Evolutionary conservation across 148 eudicot species (phyloP), one percentile per base, ranked within the genome.

Genomic region (Chenopodium quinoa): DNA sequence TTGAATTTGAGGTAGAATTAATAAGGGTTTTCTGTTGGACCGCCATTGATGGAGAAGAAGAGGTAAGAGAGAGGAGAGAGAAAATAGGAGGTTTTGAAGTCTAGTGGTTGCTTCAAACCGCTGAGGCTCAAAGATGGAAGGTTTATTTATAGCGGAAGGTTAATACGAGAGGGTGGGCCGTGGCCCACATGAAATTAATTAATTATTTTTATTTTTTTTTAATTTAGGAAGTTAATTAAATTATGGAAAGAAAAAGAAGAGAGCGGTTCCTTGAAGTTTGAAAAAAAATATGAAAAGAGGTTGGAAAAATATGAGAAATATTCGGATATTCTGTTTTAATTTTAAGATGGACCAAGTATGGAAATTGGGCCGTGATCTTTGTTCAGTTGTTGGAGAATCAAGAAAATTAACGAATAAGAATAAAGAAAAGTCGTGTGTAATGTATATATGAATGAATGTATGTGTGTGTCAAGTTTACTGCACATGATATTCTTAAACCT

Each of bases 71-170:
- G n/a, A 9, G 31, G 34, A 60, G 71, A 66, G 70, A 78, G 54
- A 75, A 23, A 31, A 68, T 56, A 3, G 2, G 62, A 9, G 83
- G 40, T 48, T 58, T 71, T 32, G 82, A 63, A 76, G 83, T 78
- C 63, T 8, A 73, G 83, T 65, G 52, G 73, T 34, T 75, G 80
- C 81, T 84, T 75, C 81, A 73, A 84, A 84, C 84, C 87, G 69
- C 54, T 40, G 75, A 34, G 64, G 79, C 3, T 11, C 47, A n/a
- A 9, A 13, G 46, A 12, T 5, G 69, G 19, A 31, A 46, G 72
- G 34, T 62, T 14, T 7, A 82, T 85, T 78, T 85, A 85, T 85
- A 85, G 77, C 19, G 40, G 63, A 12, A 5, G 50, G 25, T 2
- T 4, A 13, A 32, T 27, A 17, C 16, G 46, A 13, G 11, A 46